phyloP scores from a whole-genome alignment of 345 rosid genomes.

The Bruguiera parviflora region DNA sequence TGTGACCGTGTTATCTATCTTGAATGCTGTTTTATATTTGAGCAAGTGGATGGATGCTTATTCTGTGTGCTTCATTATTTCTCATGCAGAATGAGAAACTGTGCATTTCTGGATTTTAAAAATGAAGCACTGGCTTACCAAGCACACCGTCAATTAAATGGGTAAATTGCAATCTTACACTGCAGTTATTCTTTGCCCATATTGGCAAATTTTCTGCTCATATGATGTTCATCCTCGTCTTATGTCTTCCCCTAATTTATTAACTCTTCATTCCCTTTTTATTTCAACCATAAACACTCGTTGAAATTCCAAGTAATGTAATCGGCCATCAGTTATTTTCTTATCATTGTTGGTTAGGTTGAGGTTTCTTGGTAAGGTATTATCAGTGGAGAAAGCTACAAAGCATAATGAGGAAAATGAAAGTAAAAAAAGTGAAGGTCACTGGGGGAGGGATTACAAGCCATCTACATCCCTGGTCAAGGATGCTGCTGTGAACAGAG shows the following conservation, averaged over 20 bases:
- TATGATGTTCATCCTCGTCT: neutral
- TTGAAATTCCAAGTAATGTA: neutral
- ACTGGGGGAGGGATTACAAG: constrained; percentile 34
- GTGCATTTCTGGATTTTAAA: constrained; percentile 87
- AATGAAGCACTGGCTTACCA: constrained; percentile 68
- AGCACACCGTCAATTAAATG: constrained; percentile 78
- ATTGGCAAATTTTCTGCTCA: neutral
- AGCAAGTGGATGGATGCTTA: too few species aligned
- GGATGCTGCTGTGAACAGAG: constrained; percentile 33
- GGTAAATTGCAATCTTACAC: constrained; percentile 39
- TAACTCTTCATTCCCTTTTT: neutral
- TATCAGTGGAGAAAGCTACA: constrained; percentile 69
- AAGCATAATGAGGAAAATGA: constrained; percentile 46
- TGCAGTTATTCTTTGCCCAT: neutral
- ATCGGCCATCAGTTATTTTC: constrained; percentile 13
- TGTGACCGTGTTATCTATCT: too few species aligned
- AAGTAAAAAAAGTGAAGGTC: constrained; percentile 36
- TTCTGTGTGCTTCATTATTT: neutral
- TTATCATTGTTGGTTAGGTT: constrained; percentile 46
- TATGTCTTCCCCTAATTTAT: neutral
- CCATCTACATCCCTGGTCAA: constrained; percentile 23
- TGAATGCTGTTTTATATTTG: too few species aligned
- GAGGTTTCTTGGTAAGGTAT: constrained; percentile 90
- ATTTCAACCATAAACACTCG: neutral
- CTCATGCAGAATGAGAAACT: constrained; percentile 59